Evolutionary conservation across 345 rosid species (phyloP), one percentile per base, ranked within the genome.

Genomic region (Odontarrhena argentea): DNA sequence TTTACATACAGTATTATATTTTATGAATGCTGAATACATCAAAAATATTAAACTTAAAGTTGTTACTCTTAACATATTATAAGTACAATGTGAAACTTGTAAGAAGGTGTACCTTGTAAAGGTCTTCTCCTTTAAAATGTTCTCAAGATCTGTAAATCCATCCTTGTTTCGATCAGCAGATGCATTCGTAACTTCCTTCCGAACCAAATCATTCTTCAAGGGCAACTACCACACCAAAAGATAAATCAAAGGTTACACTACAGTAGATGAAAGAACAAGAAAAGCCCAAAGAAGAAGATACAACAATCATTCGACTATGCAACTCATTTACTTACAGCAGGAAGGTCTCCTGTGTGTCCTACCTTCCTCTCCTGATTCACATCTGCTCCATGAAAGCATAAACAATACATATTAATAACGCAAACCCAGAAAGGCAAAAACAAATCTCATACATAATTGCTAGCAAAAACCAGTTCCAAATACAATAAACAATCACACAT

Each of bases 61-160:
- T 37, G 15, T 5, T 59, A 65, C 43, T 53, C 22, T 57, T 60
- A 44, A 9, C 35, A 3, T 32, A 15, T 50, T 65, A n/a, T 56
- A 42, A n/a, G 40, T 4, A 63, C 63, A 38, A 30, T 12, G 24
- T 11, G 34, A 56, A 57, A 36, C 42, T 35, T 18, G 22, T 28
- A 53, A 45, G 37, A 68, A 10, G 14, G 50, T 56, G 41, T 56
- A 69, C 99, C 93, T 88, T 44, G 95, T 82, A 74, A 88, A 94
- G 12, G 85, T 88, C 74, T 87, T 83, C 76, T 82, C 88, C 77
- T 78, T 86, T 52, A 94, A 68, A 6, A 74, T 47, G 10, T 68
- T 61, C 74, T 74, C 78, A 63, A 74, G 69, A 48, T 74, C 74
- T 36, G 59, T 49, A 42, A 68, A 63, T 34, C 79, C 85, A 43